Base-by-base conservation (phyloP, 345 rosid species). In the Kandelia obovata region DNA sequence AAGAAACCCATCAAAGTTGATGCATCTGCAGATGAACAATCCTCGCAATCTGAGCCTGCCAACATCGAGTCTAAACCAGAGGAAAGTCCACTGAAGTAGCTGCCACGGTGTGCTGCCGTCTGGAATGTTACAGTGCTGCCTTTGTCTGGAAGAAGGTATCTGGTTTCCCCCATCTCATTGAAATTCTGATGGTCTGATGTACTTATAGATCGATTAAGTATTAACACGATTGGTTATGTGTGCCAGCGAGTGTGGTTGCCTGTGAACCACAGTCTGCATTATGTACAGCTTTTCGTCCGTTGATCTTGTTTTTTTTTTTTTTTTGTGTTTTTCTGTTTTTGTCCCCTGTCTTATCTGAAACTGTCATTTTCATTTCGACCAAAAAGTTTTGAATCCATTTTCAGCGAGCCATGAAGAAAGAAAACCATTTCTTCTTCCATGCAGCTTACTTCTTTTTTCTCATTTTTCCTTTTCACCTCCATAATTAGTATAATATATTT, bases 1-100 rank as follows among this genome's bases (percentile, higher is more conserved):
- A 90, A 87, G 85, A 95, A 90, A 71, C 85, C 88, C 19, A 39
- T 80, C 65, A 69, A 72, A 66, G 47, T 77, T 17, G 4, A 58
- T 7, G 58, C 69, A 27, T 75, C 82, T 28, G 59, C 71, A 2
- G 81, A 76, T 11, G 75, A 77, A 71, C 82, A 79, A 60, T 69
- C 80, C 43, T 82, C 89, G 25, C 72, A 64, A 46, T 71, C 87
- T 8, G 49, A 69, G 32, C 56, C 82, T 27, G 70, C 53, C 0
- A 69, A 63, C 20, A 55, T 67, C 8, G 78, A 73, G 75, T 39
- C 80, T 8, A 72, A 66, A 60, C 60, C 70, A 35, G 77, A 77
- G 27, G 79, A 61, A 68, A 75, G 30, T 69, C 77, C 73, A 66
- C 59, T 3, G 30, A 56, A 56, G 34, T 47, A 2, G 30, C 61